Evolutionary conservation across 106 monocot species (phyloP).

Genomic region (Vanilla planifolia): DNA sequence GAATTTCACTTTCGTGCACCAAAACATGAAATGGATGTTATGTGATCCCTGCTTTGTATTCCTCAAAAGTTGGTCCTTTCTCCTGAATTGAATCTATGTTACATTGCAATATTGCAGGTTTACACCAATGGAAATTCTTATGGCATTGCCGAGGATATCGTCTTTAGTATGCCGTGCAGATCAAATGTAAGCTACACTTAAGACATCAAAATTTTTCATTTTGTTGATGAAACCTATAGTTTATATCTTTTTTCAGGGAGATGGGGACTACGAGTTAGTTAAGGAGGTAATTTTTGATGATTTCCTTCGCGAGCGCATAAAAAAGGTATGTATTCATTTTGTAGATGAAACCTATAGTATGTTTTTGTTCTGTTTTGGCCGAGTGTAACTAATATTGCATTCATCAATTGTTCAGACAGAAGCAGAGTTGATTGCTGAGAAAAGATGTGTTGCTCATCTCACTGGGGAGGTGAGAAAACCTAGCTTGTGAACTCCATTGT

Average conservation of each 20-base stretch:
- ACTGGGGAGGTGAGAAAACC: conserved; percentile 83
- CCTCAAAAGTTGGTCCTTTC: background rate
- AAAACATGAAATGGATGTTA: too few relatives aligned
- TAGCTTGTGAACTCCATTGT: background rate
- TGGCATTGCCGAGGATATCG: conserved; percentile 90
- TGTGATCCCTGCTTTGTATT: too few relatives aligned
- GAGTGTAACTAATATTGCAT: background rate
- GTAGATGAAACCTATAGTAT: background rate
- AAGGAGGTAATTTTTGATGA: conserved; percentile 74
- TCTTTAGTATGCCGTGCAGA: conserved; percentile 97
- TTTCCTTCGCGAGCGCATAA: conserved; percentile 65
- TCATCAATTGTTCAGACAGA: conserved; percentile 48
- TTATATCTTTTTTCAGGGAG: conserved; percentile 47
- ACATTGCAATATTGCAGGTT: conserved; percentile 37
- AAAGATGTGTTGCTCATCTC: conserved; percentile 96
- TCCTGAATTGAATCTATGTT: background rate
- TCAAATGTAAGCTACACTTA: conserved; percentile 37
- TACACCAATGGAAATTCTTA: conserved; percentile 92
- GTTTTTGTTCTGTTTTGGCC: background rate
- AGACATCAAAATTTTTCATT: background rate
- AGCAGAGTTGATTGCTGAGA: conserved; percentile 94
- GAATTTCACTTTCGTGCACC: too few relatives aligned
- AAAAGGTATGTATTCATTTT: conserved; percentile 48
- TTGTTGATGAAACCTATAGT: background rate
- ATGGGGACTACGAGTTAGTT: conserved; percentile 94